Evolutionary conservation across 108 stramenopile genomes (phyloP), one percentile per base, ranked within the genome.

Genomic region (Skeletonema marinoi): DNA sequence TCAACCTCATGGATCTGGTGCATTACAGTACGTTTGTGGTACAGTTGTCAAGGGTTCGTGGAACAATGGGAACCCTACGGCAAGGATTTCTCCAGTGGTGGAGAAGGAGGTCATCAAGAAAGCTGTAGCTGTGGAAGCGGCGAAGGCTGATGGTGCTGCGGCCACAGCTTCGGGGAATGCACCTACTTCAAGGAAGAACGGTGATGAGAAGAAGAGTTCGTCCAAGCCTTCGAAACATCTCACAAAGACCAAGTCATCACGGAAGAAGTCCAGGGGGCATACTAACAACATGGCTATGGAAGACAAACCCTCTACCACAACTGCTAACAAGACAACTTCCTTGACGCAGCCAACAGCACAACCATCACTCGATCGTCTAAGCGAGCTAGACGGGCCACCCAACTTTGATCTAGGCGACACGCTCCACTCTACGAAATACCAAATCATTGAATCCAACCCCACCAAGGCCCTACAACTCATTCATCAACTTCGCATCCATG

Each of bases 1-100:
- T 9, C 71, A 71, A 32, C 71, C 71, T 7, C 71, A 71, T 61
- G 71, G 71, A 41, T 60, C 61, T 2, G 71, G 71, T 31, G 44
- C 13, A 4, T n/a, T 71, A n/a, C 13, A 29, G 25, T 71, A 71
- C 44, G 60, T 30, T 13, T 16, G 25, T 21, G 70, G 70, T 39
- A 8, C 1, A 21, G 39, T 60, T 7, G 6, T 71, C 3, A 46
- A 39, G 10, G 17, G 38, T 8, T 19, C 8, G 3, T 71, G 70
- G 70, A 60, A 39, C 60, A 61, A 71, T 30, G 70, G 70, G 0
- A 60, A 25, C 8, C 51, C 51, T 21, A 16, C 51, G 7, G 8
- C 51, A 21, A 54, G 14, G 13, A 16, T 25, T 19, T 21, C 19
- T 25, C 25, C 25, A 25, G 21, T 54, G 19, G 51, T n/a, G 4